phyloP scores from a whole-genome alignment of 2,329 filamentous ascomycete genomes.

The Fusarium setosum region DNA sequence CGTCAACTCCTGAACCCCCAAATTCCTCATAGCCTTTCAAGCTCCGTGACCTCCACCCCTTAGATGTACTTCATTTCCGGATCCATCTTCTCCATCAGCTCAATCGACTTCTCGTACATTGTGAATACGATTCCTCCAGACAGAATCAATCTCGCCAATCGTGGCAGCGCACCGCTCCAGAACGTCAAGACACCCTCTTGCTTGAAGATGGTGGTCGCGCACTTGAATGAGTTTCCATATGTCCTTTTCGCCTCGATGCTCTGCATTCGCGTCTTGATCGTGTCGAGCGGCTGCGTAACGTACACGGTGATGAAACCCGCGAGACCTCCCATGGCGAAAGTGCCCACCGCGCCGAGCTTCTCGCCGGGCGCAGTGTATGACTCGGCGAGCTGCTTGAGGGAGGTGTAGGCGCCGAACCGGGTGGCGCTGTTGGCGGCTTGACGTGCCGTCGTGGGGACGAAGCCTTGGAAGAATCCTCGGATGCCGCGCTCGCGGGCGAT shows the following conservation, averaged over 20 bases:
- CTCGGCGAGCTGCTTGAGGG: constrained; percentile 89
- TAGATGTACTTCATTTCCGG: constrained; percentile 87
- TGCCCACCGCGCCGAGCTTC: constrained; percentile 88
- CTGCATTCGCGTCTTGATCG: constrained; percentile 98
- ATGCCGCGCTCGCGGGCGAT: constrained; percentile 91
- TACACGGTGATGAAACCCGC: constrained; percentile 93
- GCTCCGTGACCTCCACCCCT: constrained; percentile 12
- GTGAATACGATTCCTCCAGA: constrained; percentile 98
- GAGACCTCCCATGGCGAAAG: constrained; percentile 89
- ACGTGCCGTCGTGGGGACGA: constrained; percentile 92
- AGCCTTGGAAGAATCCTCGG: constrained; percentile 95
- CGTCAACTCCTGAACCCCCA: too few relatives aligned
- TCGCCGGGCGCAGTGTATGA: constrained; percentile 94
- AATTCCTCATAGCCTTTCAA: too few relatives aligned
- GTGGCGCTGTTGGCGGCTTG: constrained; percentile 96
- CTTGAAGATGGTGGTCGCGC: constrained; percentile 84
- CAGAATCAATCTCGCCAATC: constrained; percentile 85
- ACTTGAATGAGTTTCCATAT: constrained; percentile 91
- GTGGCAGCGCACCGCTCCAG: constrained; percentile 92
- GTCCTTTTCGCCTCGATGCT: constrained; percentile 83
- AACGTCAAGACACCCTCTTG: constrained; percentile 91
- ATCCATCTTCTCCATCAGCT: constrained; percentile 82
- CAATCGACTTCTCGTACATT: constrained; percentile 98
- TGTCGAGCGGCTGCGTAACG: constrained; percentile 82
- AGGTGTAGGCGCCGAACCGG: constrained; percentile 91